Percentiles rank a stretch among this genome's conserved stretches.
Evolutionary conservation across 257 asterid species (phyloP).

Genomic region (Solanum virginianum): DNA sequence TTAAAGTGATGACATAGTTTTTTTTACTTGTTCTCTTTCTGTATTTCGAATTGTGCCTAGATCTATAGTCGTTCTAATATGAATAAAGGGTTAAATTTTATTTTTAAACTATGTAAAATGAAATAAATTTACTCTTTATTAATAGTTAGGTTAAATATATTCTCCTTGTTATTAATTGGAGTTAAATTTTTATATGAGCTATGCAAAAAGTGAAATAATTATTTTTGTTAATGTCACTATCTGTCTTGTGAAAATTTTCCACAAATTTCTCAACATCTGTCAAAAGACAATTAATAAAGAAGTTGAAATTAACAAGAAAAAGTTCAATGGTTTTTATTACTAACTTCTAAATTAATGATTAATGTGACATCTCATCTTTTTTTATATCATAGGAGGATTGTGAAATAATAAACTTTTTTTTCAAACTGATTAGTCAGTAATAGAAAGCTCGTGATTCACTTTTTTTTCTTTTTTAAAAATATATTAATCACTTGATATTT

Average conservation of each 20-base stretch:
- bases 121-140: neutral
- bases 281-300: neutral
- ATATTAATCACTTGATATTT: neutral
- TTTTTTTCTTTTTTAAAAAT: neutral
- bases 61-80: neutral
- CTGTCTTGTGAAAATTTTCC: neutral
- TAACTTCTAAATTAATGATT: neutral
- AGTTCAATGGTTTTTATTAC: neutral
- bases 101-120: neutral
- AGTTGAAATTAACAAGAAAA: neutral
- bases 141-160: neutral
- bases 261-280: neutral
- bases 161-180: neutral
- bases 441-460: neutral
- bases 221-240: neutral
- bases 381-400: neutral
- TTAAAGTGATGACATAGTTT: too few relatives aligned
- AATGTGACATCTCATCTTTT: neutral
- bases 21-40: too few relatives aligned
- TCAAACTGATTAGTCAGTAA: neutral
- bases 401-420: neutral
- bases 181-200: neutral
- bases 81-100: neutral
- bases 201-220: neutral
- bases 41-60: too few relatives aligned